phyloP scores from a whole-genome alignment of 352 stramenopile species.

The Pythium plurisporium region DNA sequence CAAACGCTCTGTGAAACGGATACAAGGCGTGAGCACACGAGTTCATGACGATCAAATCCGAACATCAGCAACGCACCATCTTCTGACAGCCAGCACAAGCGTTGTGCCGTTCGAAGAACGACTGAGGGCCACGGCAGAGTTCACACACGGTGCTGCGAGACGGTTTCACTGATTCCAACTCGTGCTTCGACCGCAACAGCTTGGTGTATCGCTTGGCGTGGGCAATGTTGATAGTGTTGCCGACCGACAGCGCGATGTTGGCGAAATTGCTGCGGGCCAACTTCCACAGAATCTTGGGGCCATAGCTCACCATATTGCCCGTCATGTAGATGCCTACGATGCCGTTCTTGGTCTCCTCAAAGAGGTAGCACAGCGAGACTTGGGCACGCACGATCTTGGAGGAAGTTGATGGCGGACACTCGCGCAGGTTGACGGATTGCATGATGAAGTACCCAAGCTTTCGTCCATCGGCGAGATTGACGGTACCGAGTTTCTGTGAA shows the following conservation, averaged over 20 bases:
- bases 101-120: constrained; percentile 15
- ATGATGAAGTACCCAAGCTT: constrained; percentile 21
- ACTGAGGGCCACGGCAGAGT: neutral
- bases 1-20: constrained; percentile 8
- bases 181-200: neutral
- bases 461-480: constrained; percentile 5
- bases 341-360: constrained; percentile 15
- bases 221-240: neutral
- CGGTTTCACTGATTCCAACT: neutral
- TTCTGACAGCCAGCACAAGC: constrained; percentile 15
- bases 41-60: neutral
- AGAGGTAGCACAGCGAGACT: constrained; percentile 21
- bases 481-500: constrained; percentile 17
- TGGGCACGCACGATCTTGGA: constrained; percentile 12
- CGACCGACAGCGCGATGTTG: constrained; percentile 16
- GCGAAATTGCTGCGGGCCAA: constrained; percentile 14
- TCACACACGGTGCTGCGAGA: neutral
- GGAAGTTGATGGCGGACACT: constrained; percentile 4
- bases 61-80: neutral
- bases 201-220: constrained; percentile 8
- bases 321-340: constrained; percentile 21
- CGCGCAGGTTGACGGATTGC: constrained; percentile 18
- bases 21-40: neutral
- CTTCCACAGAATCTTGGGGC: constrained; percentile 4
- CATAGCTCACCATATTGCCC: constrained; percentile 9